Percentiles rank a stretch among this genome's conserved stretches.
These are phyloP conservation scores for Capsicum rhomboideum DNA, from an alignment of 257 asterid genomes.

Conservation along the genomic window DNA sequence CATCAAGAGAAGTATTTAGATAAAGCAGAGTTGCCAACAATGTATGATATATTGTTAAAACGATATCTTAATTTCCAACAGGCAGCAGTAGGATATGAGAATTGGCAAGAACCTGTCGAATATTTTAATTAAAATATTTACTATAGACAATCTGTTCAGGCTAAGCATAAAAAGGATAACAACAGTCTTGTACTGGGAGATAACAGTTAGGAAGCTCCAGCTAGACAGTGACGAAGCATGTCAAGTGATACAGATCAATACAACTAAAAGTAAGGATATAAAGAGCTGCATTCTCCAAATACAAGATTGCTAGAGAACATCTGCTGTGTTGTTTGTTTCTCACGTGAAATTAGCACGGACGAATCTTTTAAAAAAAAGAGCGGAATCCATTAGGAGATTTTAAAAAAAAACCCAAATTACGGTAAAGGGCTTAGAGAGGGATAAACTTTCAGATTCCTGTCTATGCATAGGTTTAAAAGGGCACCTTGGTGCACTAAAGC, in stretches of 20 bases:
- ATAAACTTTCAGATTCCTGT: neutral
- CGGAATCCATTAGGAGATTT: neutral
- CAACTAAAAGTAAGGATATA: neutral
- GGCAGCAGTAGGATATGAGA: neutral
- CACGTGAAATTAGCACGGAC: neutral
- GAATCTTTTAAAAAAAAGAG: neutral
- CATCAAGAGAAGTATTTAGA: conserved; percentile 1
- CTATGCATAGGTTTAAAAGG: neutral
- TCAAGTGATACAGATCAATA: neutral
- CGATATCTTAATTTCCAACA: neutral
- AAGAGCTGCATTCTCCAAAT: neutral
- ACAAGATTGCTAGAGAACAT: neutral
- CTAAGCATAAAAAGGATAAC: neutral
- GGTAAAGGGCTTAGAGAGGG: neutral
- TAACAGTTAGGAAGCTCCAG: neutral
- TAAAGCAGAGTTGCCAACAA: conserved; percentile 7
- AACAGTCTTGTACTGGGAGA: neutral
- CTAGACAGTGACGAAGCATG: neutral
- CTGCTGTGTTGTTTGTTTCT: neutral
- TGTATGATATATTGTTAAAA: neutral
- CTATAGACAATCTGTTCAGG: neutral
- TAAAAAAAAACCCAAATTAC: neutral
- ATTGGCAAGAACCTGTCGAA: neutral
- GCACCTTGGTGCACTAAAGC: too few relatives aligned
- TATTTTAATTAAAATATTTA: neutral